Conservation (phyloP, 495 filamentous ascomycete species). For the Immersiella caudata region DNA sequence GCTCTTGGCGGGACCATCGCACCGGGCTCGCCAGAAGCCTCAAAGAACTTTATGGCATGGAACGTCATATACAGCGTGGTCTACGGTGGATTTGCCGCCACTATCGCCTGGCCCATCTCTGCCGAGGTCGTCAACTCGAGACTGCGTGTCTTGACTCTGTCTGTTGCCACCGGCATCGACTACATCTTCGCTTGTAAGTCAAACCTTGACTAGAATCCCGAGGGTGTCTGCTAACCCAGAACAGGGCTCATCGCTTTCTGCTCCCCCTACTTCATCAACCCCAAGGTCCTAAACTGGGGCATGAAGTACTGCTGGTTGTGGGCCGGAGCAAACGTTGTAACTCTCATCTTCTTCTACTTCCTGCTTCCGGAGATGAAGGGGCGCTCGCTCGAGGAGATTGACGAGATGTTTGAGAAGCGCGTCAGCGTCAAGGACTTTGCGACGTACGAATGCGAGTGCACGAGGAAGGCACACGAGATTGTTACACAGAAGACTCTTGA, state of each 20-base stretch:
- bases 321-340: slow-evolving; percentile 47
- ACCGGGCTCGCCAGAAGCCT: slow-evolving; percentile 30
- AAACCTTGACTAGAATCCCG: neutral
- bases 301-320: slow-evolving; percentile 26
- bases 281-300: slow-evolving; percentile 12
- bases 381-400: slow-evolving; percentile 62
- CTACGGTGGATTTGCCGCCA: slow-evolving; percentile 18
- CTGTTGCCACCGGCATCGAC: slow-evolving; percentile 11
- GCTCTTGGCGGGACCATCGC: slow-evolving; percentile 40
- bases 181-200: slow-evolving; percentile 14
- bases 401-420: slow-evolving; percentile 46
- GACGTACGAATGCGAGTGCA: slow-evolving; percentile 14
- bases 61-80: slow-evolving; percentile 31
- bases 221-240: neutral
- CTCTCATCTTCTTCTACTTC: slow-evolving; percentile 55
- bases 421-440: slow-evolving; percentile 12
- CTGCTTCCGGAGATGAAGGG: slow-evolving; percentile 56
- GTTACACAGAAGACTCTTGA: slow-evolving; percentile 5
- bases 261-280: slow-evolving; percentile 18
- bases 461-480: slow-evolving; percentile 12
- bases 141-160: slow-evolving; percentile 15
- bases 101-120: slow-evolving; percentile 12
- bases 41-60: slow-evolving; percentile 35
- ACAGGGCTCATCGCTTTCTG: slow-evolving; percentile 13
- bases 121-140: slow-evolving; percentile 19